Percentiles rank a stretch among this genome's conserved stretches.
Evolutionary conservation across 2,329 filamentous ascomycete genomes (phyloP).

Genomic region (Pleurostoma richardsiae): DNA sequence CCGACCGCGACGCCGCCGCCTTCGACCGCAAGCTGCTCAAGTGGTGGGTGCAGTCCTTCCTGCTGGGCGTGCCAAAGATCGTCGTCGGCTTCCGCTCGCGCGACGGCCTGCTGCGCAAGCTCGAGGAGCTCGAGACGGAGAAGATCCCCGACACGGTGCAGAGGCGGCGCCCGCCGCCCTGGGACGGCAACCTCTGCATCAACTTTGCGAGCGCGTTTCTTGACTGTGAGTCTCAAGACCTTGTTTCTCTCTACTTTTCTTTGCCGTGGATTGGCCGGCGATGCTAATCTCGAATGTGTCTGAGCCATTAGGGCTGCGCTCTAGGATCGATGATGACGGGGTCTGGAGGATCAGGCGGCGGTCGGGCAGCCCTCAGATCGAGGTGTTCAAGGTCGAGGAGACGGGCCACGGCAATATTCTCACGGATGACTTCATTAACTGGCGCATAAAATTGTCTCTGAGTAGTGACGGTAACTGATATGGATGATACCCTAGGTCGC

Average conservation of each 20-base stretch:
- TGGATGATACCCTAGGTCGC: too few species aligned
- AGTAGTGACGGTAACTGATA: constrained; percentile 1
- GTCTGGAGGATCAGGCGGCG: constrained; percentile 75
- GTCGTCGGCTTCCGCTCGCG: constrained; percentile 80
- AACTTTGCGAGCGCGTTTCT: constrained; percentile 80
- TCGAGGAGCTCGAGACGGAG: constrained; percentile 78
- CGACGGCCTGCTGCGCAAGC: constrained; percentile 62
- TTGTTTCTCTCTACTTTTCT: background rate
- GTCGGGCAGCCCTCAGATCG: constrained; percentile 60
- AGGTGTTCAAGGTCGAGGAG: constrained; percentile 69
- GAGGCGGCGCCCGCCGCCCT: constrained; percentile 58
- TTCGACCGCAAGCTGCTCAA: constrained; percentile 91
- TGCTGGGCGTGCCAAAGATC: constrained; percentile 88
- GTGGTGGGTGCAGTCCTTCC: constrained; percentile 94
- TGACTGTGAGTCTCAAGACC: constrained; percentile 54
- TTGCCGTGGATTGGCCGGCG: background rate
- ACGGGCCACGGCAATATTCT: constrained; percentile 72
- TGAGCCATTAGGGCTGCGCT: constrained; percentile 50
- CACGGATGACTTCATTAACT: constrained; percentile 71
- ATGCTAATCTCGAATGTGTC: too few species aligned
- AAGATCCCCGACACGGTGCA: constrained; percentile 73
- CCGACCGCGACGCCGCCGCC: constrained; percentile 62
- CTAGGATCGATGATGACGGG: constrained; percentile 61
- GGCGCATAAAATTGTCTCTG: constrained; percentile 55
- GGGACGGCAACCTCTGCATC: constrained; percentile 92